Evolutionary conservation across 345 rosid species (phyloP).

Genomic region (Syzygium aromaticum): DNA sequence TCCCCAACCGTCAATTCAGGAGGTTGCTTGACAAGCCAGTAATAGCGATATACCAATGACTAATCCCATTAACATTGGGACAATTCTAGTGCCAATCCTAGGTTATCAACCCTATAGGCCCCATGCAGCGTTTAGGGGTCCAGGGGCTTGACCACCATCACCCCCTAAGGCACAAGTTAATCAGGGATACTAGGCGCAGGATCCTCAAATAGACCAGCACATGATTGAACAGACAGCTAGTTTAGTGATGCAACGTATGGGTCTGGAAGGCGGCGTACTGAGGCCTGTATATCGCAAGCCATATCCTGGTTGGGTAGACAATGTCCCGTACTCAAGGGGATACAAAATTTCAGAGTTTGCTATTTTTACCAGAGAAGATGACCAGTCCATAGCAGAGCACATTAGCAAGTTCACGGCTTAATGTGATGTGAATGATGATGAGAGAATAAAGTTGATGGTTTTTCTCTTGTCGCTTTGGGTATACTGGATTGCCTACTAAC

Average conservation of each 20-base stretch:
- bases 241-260: neutral
- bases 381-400: too few species aligned
- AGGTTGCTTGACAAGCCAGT: neutral
- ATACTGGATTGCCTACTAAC: neutral
- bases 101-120: neutral
- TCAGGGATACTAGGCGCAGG: neutral
- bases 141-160: neutral
- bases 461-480: neutral
- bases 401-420: neutral
- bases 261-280: neutral
- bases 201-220: neutral
- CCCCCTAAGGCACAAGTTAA: neutral
- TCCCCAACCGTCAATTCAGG: accelerated
- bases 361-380: neutral
- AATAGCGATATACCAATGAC: neutral
- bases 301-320: neutral
- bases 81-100: accelerated
- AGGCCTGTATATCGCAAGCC: neutral
- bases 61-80: neutral
- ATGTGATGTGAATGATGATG: neutral
- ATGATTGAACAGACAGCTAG: accelerated
- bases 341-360: too few species aligned
- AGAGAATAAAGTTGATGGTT: too few species aligned
- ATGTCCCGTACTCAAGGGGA: neutral
- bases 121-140: neutral